Percentiles rank a stretch among this genome's conserved stretches.
Conservation (phyloP, 306 rosid species). For the Ochetophila trinervis region DNA sequence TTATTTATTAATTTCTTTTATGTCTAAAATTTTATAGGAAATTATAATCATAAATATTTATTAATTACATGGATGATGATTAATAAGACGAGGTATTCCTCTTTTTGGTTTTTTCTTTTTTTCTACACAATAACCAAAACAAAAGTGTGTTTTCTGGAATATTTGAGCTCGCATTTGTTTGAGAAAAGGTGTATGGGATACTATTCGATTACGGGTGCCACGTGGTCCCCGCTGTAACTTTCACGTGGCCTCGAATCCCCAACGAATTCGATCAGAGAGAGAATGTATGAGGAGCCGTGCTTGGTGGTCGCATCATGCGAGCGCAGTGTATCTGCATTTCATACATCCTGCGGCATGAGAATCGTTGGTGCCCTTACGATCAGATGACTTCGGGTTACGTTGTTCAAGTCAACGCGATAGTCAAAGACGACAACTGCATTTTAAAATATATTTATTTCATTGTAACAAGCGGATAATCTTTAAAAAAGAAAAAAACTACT, state of each 20-base stretch:
- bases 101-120: not conserved
- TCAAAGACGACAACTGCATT: not conserved
- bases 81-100: conserved; percentile 57
- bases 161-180: too few relatives aligned
- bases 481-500: too few relatives aligned
- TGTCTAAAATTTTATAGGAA: conserved; percentile 20
- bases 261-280: too few relatives aligned
- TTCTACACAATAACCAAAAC: too few relatives aligned
- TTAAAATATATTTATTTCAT: too few relatives aligned
- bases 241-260: conserved; percentile 2
- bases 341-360: not conserved
- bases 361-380: not conserved
- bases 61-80: conserved; percentile 39
- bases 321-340: not conserved
- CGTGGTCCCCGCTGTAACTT: too few relatives aligned
- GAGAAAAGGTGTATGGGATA: too few relatives aligned
- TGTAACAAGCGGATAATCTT: too few relatives aligned
- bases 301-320: not conserved
- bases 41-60: conserved; percentile 45
- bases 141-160: too few relatives aligned
- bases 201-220: too few relatives aligned
- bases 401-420: not conserved
- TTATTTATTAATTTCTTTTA: conserved; percentile 23
- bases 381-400: not conserved
- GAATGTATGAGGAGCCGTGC: not conserved